A percentile compares a stretch with the other conserved stretches of the same genome.
Evolutionary conservation across 2,329 filamentous ascomycete species (phyloP).

Genomic region (Phoma sp.): DNA sequence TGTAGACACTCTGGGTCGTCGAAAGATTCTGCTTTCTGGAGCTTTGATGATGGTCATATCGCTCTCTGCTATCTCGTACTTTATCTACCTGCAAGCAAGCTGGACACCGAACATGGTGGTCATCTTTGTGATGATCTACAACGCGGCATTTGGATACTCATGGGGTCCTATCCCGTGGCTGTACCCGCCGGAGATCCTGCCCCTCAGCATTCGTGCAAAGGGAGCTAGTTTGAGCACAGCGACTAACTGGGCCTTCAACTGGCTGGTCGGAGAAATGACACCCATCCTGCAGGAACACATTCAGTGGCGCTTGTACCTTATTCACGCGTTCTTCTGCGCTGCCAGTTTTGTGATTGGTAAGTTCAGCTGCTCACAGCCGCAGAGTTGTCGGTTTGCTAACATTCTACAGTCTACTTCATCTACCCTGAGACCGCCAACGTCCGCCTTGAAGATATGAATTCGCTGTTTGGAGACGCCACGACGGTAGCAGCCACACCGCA

Average conservation of each 20-base stretch:
- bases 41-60: slow-evolving; percentile 89
- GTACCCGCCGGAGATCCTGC: slow-evolving; percentile 98
- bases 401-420: slow-evolving; percentile 82
- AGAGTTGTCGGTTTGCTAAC: slow-evolving; percentile 29
- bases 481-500: slow-evolving; percentile 82
- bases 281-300: slow-evolving; percentile 92
- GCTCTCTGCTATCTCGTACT: slow-evolving; percentile 90
- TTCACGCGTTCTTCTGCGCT: slow-evolving; percentile 97
- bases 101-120: slow-evolving; percentile 86
- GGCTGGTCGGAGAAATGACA: slow-evolving; percentile 94
- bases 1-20: slow-evolving; percentile 89
- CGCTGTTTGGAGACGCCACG: slow-evolving; percentile 90
- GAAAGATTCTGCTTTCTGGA: slow-evolving; percentile 87
- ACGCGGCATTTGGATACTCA: slow-evolving; percentile 94
- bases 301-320: slow-evolving; percentile 89
- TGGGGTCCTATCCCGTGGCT: slow-evolving; percentile 99
- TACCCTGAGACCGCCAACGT: slow-evolving; percentile 98
- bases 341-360: slow-evolving; percentile 94
- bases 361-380: slow-evolving; percentile 46
- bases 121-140: slow-evolving; percentile 97
- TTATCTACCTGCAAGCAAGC: slow-evolving; percentile 84
- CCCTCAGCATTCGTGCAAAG: slow-evolving; percentile 94
- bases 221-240: slow-evolving; percentile 95
- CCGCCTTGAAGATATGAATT: slow-evolving; percentile 95
- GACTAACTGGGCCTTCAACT: slow-evolving; percentile 98